Evolutionary conservation across 331 rosid species (phyloP), one percentile per base, ranked within the genome.

Genomic region (Pyracantha coccinea): DNA sequence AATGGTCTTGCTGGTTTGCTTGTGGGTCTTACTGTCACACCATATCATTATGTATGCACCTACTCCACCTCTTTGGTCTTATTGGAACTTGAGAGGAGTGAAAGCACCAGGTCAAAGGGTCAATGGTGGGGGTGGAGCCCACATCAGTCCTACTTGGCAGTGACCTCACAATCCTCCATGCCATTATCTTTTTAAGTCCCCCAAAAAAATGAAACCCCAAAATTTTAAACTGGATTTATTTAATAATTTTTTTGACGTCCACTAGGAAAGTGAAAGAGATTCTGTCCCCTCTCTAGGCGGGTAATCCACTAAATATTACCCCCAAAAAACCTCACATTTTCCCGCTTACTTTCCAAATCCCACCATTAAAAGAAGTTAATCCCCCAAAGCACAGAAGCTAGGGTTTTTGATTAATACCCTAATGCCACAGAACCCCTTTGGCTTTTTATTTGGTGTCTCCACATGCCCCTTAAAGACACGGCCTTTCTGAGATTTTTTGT

Each of bases 241-340:
- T 38, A 10, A 92, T 89, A 84, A 85, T 78, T 74, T 80, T 29
- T 86, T 85, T 92, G 84, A 85, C 87, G 92, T 92, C 93, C 97
- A 86, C 97, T 69, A 86, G 86, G 87, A 72, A 73, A 78, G 73
- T 65, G 66, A 17, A 38, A 38, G 58, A 80, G 92, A 91, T 82
- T 87, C 91, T 61, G 19, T 60, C 33, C 28, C 66, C 31, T 21
- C 41, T 27, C 72, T 82, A 88, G 96, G 97, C 97, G 96, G 96
- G 97, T 85, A 65, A 87, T 84, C 57, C 72, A 82, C 65, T 61
- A 76, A 78, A 32, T 41, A 3, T 55, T 58, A 71, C 21, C 38
- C 68, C 44, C 53, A 71, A 84, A 70, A 74, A 67, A 16, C 35
- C 69, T 58, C 62, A 63, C 72, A 77, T 76, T 78, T 90, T 88